Evolutionary conservation across 2,329 filamentous ascomycete species (phyloP).

Genomic region (Fusarium zealandicum): DNA sequence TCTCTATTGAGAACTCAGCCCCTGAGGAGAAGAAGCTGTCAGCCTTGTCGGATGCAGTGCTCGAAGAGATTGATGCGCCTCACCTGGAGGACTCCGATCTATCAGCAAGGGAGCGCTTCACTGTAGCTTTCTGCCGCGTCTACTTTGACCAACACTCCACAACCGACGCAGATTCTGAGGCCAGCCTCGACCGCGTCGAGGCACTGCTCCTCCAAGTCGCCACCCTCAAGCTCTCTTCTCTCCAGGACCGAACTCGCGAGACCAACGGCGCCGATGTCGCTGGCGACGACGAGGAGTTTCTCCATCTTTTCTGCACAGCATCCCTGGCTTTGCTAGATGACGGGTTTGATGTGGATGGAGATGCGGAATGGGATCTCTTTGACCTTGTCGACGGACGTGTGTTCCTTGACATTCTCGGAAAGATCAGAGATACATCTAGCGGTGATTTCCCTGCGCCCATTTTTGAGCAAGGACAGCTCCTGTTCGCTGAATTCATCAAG

Average conservation of each 20-base stretch:
- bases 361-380: not conserved
- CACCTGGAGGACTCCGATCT: not conserved
- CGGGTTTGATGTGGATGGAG: not conserved
- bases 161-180: not conserved
- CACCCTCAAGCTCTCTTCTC: constrained; percentile 11
- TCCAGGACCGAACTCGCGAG: constrained; percentile 15
- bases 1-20: not conserved
- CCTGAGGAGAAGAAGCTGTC: not conserved
- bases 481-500: constrained; percentile 6
- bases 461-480: not conserved
- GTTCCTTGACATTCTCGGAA: constrained; percentile 33
- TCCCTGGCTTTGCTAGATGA: not conserved
- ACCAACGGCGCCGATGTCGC: too few species aligned
- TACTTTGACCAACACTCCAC: constrained; percentile 9
- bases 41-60: not conserved
- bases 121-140: constrained; percentile 12
- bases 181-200: constrained; percentile 11
- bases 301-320: not conserved
- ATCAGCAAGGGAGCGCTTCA: constrained; percentile 12
- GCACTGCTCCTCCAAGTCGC: constrained; percentile 22
- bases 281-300: constrained; percentile 9
- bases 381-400: constrained; percentile 27
- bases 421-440: constrained; percentile 3
- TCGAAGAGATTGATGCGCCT: not conserved
- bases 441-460: constrained; percentile 2